phyloP scores from a whole-genome alignment of 257 asterid genomes.

The Solanum tacnaense region DNA sequence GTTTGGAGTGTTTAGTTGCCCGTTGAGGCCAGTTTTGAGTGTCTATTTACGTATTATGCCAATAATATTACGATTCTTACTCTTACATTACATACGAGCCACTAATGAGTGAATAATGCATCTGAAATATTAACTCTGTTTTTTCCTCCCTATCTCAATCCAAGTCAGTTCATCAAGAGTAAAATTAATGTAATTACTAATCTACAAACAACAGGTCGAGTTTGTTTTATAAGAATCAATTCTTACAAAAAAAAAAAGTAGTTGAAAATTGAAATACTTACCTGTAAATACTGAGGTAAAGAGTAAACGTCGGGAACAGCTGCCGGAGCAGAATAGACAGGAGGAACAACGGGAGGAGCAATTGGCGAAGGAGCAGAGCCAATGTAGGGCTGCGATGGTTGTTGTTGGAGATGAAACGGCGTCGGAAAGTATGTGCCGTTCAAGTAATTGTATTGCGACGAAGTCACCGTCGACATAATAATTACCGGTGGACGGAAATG shows the following conservation, averaged over 20 bases:
- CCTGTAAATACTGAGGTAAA: constrained; percentile 23
- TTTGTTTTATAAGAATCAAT: neutral
- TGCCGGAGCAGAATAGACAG: constrained; percentile 20
- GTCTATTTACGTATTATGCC: neutral
- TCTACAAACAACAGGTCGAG: neutral
- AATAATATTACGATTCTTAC: neutral
- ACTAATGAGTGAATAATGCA: neutral
- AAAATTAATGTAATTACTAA: neutral
- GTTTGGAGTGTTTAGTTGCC: neutral
- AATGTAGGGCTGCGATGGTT: constrained; percentile 44
- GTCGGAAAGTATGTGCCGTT: constrained; percentile 72
- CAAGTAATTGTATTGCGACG: constrained; percentile 61
- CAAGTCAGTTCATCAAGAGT: neutral
- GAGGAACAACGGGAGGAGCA: constrained; percentile 9
- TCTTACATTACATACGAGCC: too few relatives aligned
- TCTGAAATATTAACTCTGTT: neutral
- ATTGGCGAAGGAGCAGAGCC: constrained; percentile 49
- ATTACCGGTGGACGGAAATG: neutral
- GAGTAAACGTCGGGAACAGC: constrained; percentile 17
- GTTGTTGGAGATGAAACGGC: constrained; percentile 90
- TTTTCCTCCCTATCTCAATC: neutral
- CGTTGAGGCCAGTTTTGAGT: neutral
- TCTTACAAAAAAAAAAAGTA: neutral
- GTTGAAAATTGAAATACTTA: neutral
- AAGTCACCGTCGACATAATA: constrained; percentile 3